phyloP scores from a whole-genome alignment of 208 protist species.

The Trypanosoma melophagium region DNA sequence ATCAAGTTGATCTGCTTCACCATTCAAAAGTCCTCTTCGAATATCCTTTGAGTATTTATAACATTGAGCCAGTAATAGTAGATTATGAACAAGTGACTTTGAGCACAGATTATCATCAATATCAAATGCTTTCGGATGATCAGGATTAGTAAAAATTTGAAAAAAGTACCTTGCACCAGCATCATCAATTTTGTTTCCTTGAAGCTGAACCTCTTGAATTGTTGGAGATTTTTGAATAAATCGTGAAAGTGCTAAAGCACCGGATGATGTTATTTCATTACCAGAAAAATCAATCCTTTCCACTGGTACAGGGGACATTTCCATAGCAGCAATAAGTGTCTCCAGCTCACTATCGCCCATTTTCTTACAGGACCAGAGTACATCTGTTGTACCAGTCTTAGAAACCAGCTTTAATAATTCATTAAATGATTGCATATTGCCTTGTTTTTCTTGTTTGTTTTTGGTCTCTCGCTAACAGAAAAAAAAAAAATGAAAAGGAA shows the following conservation, averaged over 20 bases:
- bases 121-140: constrained; percentile 43
- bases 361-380: constrained; percentile 38
- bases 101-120: constrained; percentile 56
- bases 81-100: constrained; percentile 34
- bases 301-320: constrained; percentile 41
- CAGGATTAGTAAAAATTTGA: constrained; percentile 33
- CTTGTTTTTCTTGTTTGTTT: constrained; percentile 5
- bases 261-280: constrained; percentile 63
- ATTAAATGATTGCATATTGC: constrained; percentile 36
- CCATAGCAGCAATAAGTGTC: constrained; percentile 63
- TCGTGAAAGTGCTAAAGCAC: constrained; percentile 34
- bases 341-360: constrained; percentile 54
- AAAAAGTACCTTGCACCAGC: constrained; percentile 56
- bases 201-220: constrained; percentile 53
- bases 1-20: constrained; percentile 41
- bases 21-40: constrained; percentile 40
- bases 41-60: constrained; percentile 35
- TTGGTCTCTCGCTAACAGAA: constrained; percentile 1
- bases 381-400: constrained; percentile 43
- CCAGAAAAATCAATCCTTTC: constrained; percentile 48
- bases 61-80: constrained; percentile 55
- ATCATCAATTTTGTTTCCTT: constrained; percentile 70
- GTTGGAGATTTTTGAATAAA: constrained; percentile 39
- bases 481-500: constrained; percentile 20
- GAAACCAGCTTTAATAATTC: constrained; percentile 37